Evolutionary conservation across 345 rosid species (phyloP), one percentile per base, ranked within the genome.

Genomic region (Eucalyptus shirleyi): DNA sequence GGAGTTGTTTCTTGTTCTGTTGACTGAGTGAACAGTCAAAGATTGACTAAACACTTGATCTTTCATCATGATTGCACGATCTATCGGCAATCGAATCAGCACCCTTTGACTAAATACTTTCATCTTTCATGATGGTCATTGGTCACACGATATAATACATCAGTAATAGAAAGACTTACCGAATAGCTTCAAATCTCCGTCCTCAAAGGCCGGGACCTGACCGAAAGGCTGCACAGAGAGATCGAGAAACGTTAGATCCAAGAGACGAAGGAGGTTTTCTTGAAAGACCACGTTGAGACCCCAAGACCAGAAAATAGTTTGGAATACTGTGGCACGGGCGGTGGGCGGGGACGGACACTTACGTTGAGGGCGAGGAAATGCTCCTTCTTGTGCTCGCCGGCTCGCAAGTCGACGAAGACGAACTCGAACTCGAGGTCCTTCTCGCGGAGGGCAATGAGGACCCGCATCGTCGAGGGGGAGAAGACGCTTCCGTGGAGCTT

Each of bases 211-310:
- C 83, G 98, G 99, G 89, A 97, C 88, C 91, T 95, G 96, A 88
- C 97, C 97, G 67, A 95, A 97, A 60, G 97, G 98, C 98, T 95
- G 92, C 93, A 92, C 42, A 21, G 89, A 94, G 8, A 95, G 88
- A 60, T 90, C 94, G 24, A 96, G 90, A 96, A 92, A 92, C 40
- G 94, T 56, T 30, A 96, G 93, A 3, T 95, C 91, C 23, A 12
- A 24, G 65, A 96, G 87, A 85, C 19, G 51, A 82, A 3, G 18
- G 86, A 82, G 15, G 15, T 3, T 30, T 47, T 12, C 85, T 91
- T 94, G 96, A 89, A 93, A 94, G 37, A 93, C 9, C 56, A 15
- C 53, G 15, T 86, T 2, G 26, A 86, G 34, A 18, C 44, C 55
- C 44, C 56, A 32, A 5, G 40, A 13, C 28, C 14, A 8, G 26